Percentiles rank a stretch among this genome's conserved stretches.
Evolutionary conservation across 2,329 filamentous ascomycete species (phyloP).

Genomic region (Salinomyces thailandicus): DNA sequence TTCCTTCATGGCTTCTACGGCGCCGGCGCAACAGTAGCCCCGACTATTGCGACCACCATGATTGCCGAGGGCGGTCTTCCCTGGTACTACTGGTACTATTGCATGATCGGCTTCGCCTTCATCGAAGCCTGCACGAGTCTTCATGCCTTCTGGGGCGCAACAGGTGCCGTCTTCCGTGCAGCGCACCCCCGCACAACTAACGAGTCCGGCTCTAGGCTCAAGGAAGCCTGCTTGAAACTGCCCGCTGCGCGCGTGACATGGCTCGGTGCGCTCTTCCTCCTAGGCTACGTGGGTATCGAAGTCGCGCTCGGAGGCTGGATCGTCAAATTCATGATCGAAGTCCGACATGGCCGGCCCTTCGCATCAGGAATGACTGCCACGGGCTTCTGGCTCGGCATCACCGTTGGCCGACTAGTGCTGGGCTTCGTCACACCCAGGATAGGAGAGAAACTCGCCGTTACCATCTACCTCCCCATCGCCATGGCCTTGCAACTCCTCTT

Average conservation of each 20-base stretch:
- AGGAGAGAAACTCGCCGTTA: conserved; percentile 55
- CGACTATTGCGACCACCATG: conserved; percentile 62
- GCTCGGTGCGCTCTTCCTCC: conserved; percentile 62
- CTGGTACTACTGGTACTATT: conserved; percentile 69
- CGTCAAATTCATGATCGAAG: conserved; percentile 74
- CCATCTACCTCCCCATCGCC: conserved; percentile 53
- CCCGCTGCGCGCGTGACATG: conserved; percentile 52
- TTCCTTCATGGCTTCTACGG: conserved; percentile 64
- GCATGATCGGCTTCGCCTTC: conserved; percentile 53
- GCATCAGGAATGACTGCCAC: conserved; percentile 65
- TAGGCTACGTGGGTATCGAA: conserved; percentile 71
- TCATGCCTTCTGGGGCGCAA: conserved; percentile 54
- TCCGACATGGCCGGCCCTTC: conserved; percentile 59
- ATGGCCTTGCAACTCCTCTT: conserved; percentile 61
- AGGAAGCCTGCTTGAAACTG: conserved; percentile 38
- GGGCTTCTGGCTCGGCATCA: conserved; percentile 77
- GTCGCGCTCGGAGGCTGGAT: conserved; percentile 72
- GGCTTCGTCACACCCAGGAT: conserved; percentile 66
- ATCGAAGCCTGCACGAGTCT: conserved; percentile 46
- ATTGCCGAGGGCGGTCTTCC: conserved; percentile 50
- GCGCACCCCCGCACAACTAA: conserved; percentile 35
- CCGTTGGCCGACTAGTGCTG: conserved; percentile 59
- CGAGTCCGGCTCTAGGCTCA: conserved; percentile 39
- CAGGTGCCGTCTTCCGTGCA: conserved; percentile 47
- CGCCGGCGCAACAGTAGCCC: conserved; percentile 57